Evolutionary conservation across 441 rosid genomes (phyloP), one percentile per base, ranked within the genome.

Genomic region (Adansonia gregorii): DNA sequence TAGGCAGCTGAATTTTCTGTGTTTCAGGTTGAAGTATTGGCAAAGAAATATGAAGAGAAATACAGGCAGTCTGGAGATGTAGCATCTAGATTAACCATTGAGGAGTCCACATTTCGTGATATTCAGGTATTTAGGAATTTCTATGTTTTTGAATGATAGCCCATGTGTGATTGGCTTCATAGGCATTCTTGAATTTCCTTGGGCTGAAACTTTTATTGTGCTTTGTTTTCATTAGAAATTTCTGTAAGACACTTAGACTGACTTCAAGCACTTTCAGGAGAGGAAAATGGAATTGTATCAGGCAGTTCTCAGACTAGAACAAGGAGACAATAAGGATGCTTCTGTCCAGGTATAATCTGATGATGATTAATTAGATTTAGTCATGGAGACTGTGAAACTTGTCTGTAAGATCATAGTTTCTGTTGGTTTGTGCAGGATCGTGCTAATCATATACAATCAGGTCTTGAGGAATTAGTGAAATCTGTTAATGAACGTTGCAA

Each of bases 101-200:
- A 96, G 84, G 98, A 96, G 88, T 93, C 99, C 64, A 93, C 99
- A 27, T 96, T 96, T 85, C 99, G 97, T 55, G 97, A 94, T 89
- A 87, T 96, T 85, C 99, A 96, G 98, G 99, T 95, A 84, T 55
- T 82, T 66, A 73, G 59, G 55, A 85, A 54, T 72, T 31, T 77
- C 51, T 54, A 52, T 67, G 41, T 41, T 76, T 45, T 19, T 24
- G 19, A 54, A 6, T 73, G 71, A 52, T 48, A 72, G 14, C 22
- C 10, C 22, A 48, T 67, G 43, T 7, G 9, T 64, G 8, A 41
- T 19, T 76, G 66, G 67, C 71, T 78, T 73, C 20, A 41, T 73
- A 58, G 54, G 41, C 41, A 41, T 55, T 72, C 39, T 72, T 67
- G 75, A 58, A 31, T 48, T 10, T 64, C 69, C 55, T 20, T 56